Percentiles rank a stretch among this genome's conserved stretches.
phyloP scores from a whole-genome alignment of 257 asterid genomes.

The Capsicum rhomboideum region DNA sequence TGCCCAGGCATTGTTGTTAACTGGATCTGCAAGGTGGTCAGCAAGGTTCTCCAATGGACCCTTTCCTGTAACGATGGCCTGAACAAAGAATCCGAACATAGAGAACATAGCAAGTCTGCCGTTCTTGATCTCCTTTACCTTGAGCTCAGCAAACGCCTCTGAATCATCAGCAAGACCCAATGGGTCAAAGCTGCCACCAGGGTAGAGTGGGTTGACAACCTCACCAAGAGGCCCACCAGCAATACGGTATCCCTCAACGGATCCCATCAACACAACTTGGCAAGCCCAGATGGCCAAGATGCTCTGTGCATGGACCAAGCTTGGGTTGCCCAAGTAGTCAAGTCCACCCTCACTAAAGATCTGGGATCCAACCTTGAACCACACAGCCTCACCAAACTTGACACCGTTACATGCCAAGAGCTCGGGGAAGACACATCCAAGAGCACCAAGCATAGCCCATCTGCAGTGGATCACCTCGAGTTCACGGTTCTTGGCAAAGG shows the following conservation, averaged over 20 bases:
- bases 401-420: not conserved
- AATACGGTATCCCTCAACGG: not conserved
- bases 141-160: not conserved
- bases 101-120: not conserved
- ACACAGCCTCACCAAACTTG: not conserved
- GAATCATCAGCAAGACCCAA: not conserved
- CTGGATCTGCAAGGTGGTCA: slow-evolving; percentile 53
- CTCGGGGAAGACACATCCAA: not conserved
- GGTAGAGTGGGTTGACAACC: not conserved
- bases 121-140: not conserved
- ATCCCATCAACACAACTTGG: not conserved
- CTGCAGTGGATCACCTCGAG: not conserved
- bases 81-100: slow-evolving; percentile 44
- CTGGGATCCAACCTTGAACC: not conserved
- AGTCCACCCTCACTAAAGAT: not conserved
- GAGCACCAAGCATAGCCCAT: not conserved
- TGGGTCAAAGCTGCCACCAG: not conserved
- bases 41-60: slow-evolving; percentile 60
- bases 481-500: not conserved
- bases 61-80: slow-evolving; percentile 59
- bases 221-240: not conserved
- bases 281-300: not conserved
- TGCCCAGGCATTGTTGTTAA: not conserved
- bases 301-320: not conserved
- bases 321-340: not conserved